These are phyloP conservation scores for Chaetomium tenue DNA, from an alignment of 495 filamentous ascomycete genomes.

Conservation along the genomic window DNA sequence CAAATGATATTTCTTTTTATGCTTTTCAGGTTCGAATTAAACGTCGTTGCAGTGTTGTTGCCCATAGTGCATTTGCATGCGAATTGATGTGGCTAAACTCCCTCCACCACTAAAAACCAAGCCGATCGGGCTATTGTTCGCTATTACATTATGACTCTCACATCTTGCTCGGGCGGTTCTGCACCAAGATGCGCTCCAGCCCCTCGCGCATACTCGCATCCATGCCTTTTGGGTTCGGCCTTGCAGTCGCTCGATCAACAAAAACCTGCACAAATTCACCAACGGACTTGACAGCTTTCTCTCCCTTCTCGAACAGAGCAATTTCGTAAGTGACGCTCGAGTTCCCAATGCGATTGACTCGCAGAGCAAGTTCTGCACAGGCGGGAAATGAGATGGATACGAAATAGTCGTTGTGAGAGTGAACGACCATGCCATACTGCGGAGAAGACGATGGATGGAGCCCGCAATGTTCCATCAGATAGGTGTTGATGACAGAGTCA, in stretches of 20 bases:
- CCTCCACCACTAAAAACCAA: no score
- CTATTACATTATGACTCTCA: no score
- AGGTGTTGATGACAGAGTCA: conserved; percentile 89
- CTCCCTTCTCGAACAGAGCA: conserved; percentile 74
- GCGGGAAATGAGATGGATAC: conserved; percentile 79
- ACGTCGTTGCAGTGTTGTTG: no score
- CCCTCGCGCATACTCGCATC: conserved; percentile 50
- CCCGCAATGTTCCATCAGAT: conserved; percentile 76
- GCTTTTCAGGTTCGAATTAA: no score
- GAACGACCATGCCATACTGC: conserved; percentile 79
- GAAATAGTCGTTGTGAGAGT: conserved; percentile 82
- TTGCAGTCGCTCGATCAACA: conserved; percentile 68
- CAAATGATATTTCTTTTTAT: no score
- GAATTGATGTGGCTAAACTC: no score
- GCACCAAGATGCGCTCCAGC: conserved; percentile 44
- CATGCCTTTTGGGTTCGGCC: conserved; percentile 64
- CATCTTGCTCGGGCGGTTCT: conserved; percentile 18
- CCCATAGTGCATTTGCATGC: no score
- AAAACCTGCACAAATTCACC: conserved; percentile 90
- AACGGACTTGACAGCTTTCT: conserved; percentile 76
- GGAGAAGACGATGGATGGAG: conserved; percentile 66
- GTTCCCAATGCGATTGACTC: conserved; percentile 78
- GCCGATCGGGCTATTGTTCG: no score
- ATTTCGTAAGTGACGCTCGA: conserved; percentile 93
- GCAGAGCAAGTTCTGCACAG: conserved; percentile 73